Conservation (phyloP, 1,284 basidiomycete genomes). For the Microbotryomycetes sp. region DNA sequence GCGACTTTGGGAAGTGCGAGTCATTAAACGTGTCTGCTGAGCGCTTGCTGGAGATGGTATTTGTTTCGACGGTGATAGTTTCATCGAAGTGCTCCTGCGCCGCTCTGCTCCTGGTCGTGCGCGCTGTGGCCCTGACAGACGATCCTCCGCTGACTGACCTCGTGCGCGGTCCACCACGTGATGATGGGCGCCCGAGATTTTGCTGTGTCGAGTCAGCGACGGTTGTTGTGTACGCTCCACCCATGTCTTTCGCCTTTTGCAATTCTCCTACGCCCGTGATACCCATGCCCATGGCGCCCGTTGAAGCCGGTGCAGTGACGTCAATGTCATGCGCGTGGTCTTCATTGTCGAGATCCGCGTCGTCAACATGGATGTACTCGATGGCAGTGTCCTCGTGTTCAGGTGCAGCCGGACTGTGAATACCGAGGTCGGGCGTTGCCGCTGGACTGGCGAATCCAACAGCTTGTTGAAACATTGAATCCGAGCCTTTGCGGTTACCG, state of each 20-base stretch:
- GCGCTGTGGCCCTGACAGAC: background rate
- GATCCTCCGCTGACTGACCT: background rate
- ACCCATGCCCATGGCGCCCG: constrained; percentile 27
- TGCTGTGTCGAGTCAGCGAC: constrained; percentile 19
- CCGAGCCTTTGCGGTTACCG: constrained; percentile 6
- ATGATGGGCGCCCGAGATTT: background rate
- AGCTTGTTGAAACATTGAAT: background rate
- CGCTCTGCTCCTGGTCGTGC: background rate
- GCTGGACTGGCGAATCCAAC: background rate
- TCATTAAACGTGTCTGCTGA: constrained; percentile 6
- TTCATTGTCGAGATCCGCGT: background rate
- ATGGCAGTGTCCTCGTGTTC: no score
- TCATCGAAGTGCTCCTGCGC: background rate
- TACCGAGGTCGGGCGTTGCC: background rate
- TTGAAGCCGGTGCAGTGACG: background rate
- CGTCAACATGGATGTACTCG: background rate
- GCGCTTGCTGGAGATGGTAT: background rate
- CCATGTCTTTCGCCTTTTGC: constrained; percentile 9
- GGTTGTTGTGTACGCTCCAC: constrained; percentile 15
- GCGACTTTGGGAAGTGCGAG: background rate
- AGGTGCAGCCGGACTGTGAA: background rate
- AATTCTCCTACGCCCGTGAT: constrained; percentile 21
- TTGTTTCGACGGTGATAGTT: background rate
- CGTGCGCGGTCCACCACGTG: background rate
- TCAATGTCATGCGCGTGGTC: background rate